phyloP scores from a whole-genome alignment of 371 early-diverging fungal genomes.

The Lichtheimia ramosa region DNA sequence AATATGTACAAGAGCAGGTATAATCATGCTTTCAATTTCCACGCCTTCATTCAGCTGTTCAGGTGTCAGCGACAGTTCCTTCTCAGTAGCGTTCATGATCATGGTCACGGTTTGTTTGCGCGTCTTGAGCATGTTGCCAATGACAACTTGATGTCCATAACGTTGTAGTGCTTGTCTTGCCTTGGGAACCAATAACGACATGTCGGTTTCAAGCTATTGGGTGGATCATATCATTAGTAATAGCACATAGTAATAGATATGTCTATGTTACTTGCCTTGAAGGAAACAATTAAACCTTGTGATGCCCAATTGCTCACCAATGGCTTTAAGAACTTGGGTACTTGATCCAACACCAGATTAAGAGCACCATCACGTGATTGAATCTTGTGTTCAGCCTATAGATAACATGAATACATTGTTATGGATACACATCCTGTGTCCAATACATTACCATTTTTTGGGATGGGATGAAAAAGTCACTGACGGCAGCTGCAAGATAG shows the following conservation, averaged over 20 bases:
- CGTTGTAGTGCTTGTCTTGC: slow-evolving; percentile 76
- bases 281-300: slow-evolving; percentile 88
- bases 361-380: slow-evolving; percentile 88
- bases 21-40: slow-evolving; percentile 89
- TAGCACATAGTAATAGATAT: background rate
- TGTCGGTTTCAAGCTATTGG: slow-evolving; percentile 89
- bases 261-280: slow-evolving; percentile 69
- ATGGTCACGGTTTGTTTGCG: slow-evolving; percentile 86
- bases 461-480: slow-evolving; percentile 95
- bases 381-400: slow-evolving; percentile 90
- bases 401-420: background rate
- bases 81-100: slow-evolving; percentile 58
- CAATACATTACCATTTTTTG: slow-evolving; percentile 74
- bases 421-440: background rate
- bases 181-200: slow-evolving; percentile 75
- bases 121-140: slow-evolving; percentile 90
- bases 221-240: background rate
- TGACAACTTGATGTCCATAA: slow-evolving; percentile 97
- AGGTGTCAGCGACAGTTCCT: slow-evolving; percentile 62
- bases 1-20: slow-evolving; percentile 71
- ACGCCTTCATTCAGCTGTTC: slow-evolving; percentile 60
- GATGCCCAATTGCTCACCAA: slow-evolving; percentile 91
- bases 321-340: slow-evolving; percentile 94
- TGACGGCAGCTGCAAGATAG: slow-evolving; percentile 97
- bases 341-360: slow-evolving; percentile 87